Evolutionary conservation across 2,329 filamentous ascomycete species (phyloP), one percentile per base, ranked within the genome.

Genomic region (Ceratocystiopsis sp.): DNA sequence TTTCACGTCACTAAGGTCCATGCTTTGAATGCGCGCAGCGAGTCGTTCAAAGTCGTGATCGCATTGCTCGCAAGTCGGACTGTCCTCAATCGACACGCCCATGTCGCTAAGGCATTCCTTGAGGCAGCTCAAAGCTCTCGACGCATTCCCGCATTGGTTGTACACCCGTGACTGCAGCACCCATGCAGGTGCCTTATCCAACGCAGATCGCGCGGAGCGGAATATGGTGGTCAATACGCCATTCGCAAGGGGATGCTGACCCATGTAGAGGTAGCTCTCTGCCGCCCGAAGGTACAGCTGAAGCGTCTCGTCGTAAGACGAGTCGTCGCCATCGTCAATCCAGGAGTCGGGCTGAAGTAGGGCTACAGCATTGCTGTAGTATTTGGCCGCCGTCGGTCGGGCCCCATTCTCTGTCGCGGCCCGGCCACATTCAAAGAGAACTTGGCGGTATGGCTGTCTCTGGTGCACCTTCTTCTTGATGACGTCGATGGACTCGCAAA

Each of bases 281-380:
- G 86, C 83, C 5, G 84, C 76, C 42, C 82, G 76, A 5, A 86
- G 76, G 56, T 84, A 78, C 2, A 93, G 66, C 48, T 80, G 77
- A 48, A 93, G 67, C 0, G 86, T 93, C 61, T 96, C 89, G 12
- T 85, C 78, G 53, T 94, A 94, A 38, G 76, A 80, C 0, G 82
- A 79, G 55, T 95, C 89, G 6, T 73, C 68, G 14, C 63, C 59
- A 8, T 66, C 67, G 29, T 81, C 77, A 37, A 73, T 67, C 89
- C 89, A 96, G 1, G 83, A 78, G 42, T 83, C 64, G 8, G 79
- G 66, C 55, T 93, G 86, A 14, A 96, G 67, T n/a, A 96, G 68
- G 11, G 69, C 68, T 38, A 94, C 69, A 40, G 84, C 86, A 43
- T 77, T 74, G 38, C 71, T 73, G 58, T 85, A 93, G 54, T 86